phyloP scores from a whole-genome alignment of 129 eudicot species.

The Solidago caesia region DNA sequence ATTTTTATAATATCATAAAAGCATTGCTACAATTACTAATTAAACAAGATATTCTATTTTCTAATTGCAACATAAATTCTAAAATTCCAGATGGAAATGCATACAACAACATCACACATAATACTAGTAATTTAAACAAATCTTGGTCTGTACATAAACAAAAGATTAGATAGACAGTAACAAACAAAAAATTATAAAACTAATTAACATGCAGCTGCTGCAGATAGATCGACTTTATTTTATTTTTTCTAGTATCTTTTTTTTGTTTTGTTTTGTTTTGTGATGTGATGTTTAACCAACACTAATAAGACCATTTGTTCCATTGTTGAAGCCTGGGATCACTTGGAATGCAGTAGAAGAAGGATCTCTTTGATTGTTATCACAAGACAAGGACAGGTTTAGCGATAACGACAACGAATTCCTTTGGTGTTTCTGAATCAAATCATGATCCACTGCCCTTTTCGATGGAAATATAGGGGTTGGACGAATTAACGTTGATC shows the following conservation, averaged over 20 bases:
- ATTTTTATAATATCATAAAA: not conserved
- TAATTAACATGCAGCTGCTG: conserved; percentile 21
- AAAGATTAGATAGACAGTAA: not conserved
- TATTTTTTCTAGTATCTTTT: not conserved
- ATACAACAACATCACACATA: conserved; percentile 30
- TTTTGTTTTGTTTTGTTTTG: too few relatives aligned
- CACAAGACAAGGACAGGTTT: conserved; percentile 54
- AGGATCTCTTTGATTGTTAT: conserved; percentile 34
- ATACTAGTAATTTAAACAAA: conserved; percentile 23
- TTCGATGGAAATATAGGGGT: conserved; percentile 36
- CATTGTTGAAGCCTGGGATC: conserved; percentile 49
- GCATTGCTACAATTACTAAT: conserved; percentile 18
- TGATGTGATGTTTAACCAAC: conserved; percentile 46
- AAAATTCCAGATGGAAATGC: conserved; percentile 2
- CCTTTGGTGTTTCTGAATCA: conserved; percentile 21
- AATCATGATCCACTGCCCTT: conserved; percentile 26
- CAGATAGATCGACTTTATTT: conserved; percentile 17
- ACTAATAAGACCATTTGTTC: conserved; percentile 46
- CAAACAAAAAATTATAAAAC: not conserved
- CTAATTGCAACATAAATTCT: conserved; percentile 17
- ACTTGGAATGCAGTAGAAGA: conserved; percentile 36
- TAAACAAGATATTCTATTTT: not conserved
- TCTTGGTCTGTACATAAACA: conserved; percentile 56
- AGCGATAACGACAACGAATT: conserved; percentile 48
- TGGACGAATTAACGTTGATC: conserved; percentile 32